Evolutionary conservation across 1,139 yeast genomes (phyloP).

Genomic region (Yamadazyma spencermartinsiae): DNA sequence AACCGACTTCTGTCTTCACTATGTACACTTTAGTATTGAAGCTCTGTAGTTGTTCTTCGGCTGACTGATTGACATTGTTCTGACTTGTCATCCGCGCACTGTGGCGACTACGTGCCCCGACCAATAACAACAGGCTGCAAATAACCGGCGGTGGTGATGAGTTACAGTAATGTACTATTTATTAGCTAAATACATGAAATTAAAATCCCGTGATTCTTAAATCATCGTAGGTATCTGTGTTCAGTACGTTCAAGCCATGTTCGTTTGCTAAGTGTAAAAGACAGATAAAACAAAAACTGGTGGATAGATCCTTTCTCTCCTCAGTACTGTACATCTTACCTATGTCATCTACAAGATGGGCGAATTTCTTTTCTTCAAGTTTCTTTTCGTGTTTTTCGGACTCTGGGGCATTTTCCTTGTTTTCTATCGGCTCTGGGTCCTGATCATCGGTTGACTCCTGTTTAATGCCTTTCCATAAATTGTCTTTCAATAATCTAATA

Average conservation of each 20-base stretch:
- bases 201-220: constrained; percentile 49
- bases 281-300: constrained; percentile 87
- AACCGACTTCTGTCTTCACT: too few species aligned
- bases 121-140: too few species aligned
- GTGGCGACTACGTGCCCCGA: too few species aligned
- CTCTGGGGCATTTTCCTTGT: constrained; percentile 11
- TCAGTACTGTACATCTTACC: constrained; percentile 54
- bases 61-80: too few species aligned
- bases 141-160: too few species aligned
- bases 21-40: too few species aligned
- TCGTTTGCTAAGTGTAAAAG: constrained; percentile 87
- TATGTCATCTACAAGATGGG: constrained; percentile 50
- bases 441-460: constrained; percentile 13
- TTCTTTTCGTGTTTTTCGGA: neutral
- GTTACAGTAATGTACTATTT: too few species aligned
- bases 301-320: constrained; percentile 66
- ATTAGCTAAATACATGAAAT: too few species aligned
- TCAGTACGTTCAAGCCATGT: constrained; percentile 68
- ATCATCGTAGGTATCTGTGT: constrained; percentile 58
- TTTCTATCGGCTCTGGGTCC: constrained; percentile 4
- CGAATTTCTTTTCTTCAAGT: constrained; percentile 32
- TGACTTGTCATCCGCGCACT: too few species aligned
- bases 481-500: constrained; percentile 74
- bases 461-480: constrained; percentile 69
- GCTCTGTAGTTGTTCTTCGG: too few species aligned